Conservation (phyloP, 192 early-diverging fungal species). For the Diversispora eburnea region DNA sequence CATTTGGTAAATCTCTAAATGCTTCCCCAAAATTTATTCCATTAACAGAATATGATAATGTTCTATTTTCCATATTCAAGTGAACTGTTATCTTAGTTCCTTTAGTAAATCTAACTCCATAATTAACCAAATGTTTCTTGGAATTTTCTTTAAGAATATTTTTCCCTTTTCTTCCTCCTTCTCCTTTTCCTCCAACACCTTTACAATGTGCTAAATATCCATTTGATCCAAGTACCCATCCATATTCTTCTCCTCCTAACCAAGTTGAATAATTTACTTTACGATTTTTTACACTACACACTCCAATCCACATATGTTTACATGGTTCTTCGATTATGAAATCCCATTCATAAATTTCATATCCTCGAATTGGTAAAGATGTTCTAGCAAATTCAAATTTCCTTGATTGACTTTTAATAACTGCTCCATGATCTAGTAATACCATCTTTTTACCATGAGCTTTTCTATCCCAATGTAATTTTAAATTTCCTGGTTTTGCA, state of each 20-base stretch:
- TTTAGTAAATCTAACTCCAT: not conserved
- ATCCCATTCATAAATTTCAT: slow-evolving; percentile 24
- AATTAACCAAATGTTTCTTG: not conserved
- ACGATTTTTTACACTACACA: not conserved
- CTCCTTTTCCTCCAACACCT: not conserved
- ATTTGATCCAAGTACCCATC: slow-evolving; percentile 4
- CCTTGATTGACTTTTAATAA: not conserved
- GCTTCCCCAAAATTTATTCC: not conserved
- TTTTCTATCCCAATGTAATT: slow-evolving; percentile 4
- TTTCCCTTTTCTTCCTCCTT: not conserved
- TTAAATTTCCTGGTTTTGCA: not conserved
- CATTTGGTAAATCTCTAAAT: slow-evolving; percentile 4
- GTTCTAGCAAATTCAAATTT: slow-evolving; percentile 7
- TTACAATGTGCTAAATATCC: not conserved
- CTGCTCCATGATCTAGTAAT: not conserved
- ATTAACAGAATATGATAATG: slow-evolving; percentile 16
- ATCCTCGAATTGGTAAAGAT: not conserved
- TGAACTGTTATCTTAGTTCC: slow-evolving; percentile 10
- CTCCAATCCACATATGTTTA: slow-evolving; percentile 9
- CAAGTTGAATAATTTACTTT: slow-evolving; percentile 16
- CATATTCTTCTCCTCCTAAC: not conserved
- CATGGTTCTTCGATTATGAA: slow-evolving; percentile 15
- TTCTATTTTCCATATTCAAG: slow-evolving; percentile 17
- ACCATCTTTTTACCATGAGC: not conserved
- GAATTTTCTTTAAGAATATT: not conserved